Evolutionary conservation across 768 basidiomycete species (phyloP), one percentile per base, ranked within the genome.

Genomic region (Roridomyces roridus): DNA sequence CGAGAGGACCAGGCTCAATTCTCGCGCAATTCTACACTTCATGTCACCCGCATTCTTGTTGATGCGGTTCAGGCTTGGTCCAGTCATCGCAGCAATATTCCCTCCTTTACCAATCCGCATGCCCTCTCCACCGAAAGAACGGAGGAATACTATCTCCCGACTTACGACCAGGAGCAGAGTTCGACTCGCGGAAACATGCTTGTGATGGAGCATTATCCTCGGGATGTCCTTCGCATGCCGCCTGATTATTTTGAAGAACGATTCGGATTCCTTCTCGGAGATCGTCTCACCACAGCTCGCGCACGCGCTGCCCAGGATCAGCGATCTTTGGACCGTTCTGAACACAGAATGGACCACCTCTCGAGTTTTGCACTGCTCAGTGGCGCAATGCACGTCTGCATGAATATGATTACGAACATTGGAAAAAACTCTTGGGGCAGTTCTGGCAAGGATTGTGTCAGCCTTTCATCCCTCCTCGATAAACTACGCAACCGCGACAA

Each of bases 201-300:
- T 25, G 56, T 58, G 24, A 39, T 58, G 9, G 42, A 40, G 17
- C 49, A 51, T 45, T 58, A 58, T 41, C 51, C 36, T 35, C 18
- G 21, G 7, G 21, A 44, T 18, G 44, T 40, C 4, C 50, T 58
- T 12, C 17, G 12, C 6, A 46, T 58, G 14, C 56, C 56, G 4
- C 45, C 35, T 31, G 15, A n/a, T 9, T 14, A 23, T 10, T 58
- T 58, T 40, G 49, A 58, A 23, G 31, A 46, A 1, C 20, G 34
- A 10, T 18, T 18, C 8, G 48, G 5, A 23, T 55, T 51, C 20
- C 6, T 60, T 2, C 37, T 60, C 4, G 59, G 59, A 10, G 59
- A 60, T 50, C 46, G 59, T 5, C 53, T 60, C 18, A 60, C 59
- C 9, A 60, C 59, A 5, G 46, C 53, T 17, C 53, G 59, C 1